These are phyloP conservation scores for Populus trichocarpa DNA, from an alignment of 441 rosid genomes.

Conservation along the genomic window DNA sequence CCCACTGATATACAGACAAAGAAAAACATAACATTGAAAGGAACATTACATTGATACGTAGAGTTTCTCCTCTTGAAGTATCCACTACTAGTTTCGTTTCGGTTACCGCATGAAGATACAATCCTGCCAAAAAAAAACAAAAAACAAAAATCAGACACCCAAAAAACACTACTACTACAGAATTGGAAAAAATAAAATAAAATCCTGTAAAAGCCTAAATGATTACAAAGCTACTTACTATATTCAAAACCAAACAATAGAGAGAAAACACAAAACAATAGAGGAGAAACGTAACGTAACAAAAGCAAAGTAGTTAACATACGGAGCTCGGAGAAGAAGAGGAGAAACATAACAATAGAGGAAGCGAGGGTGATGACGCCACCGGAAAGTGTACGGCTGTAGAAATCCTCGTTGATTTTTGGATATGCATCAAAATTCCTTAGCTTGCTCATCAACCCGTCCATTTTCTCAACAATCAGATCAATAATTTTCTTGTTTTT, in stretches of 20 bases:
- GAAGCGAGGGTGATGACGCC: conserved; percentile 85
- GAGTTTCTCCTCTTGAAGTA: conserved; percentile 87
- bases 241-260: neutral
- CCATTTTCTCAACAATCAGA: conserved; percentile 37
- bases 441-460: conserved; percentile 55
- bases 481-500: neutral
- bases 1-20: neutral
- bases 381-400: conserved; percentile 91
- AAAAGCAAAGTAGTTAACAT: conserved; percentile 17
- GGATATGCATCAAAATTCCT: conserved; percentile 90
- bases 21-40: neutral
- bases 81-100: conserved; percentile 92
- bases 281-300: too few species aligned
- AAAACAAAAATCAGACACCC: too few species aligned
- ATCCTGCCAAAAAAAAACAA: conserved; percentile 35
- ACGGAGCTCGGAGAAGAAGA: conserved; percentile 96
- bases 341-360: conserved; percentile 83
- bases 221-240: neutral
- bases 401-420: conserved; percentile 94
- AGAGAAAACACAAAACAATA: too few species aligned
- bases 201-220: neutral
- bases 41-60: conserved; percentile 75
- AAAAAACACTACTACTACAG: too few species aligned
- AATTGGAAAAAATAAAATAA: neutral
- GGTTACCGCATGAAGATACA: conserved; percentile 74